Conservation (phyloP, 179 eudicot species). For the Corrigiola litoralis region DNA sequence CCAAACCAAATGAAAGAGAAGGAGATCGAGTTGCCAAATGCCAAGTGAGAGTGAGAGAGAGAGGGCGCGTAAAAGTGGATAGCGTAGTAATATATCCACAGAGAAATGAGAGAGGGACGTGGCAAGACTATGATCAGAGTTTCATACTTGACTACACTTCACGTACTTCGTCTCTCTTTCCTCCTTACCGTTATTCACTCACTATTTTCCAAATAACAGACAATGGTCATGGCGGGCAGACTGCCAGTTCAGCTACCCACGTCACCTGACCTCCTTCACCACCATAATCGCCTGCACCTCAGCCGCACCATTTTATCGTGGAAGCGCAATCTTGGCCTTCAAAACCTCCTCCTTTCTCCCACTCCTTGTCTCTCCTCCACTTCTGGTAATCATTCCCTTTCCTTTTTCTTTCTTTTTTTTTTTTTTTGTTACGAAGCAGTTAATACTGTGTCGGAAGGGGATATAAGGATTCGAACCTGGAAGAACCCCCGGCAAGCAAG, state of each 20-base stretch:
- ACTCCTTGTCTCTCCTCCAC: constrained; percentile 28
- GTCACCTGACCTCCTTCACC: constrained; percentile 32
- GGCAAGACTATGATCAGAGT: constrained; percentile 38
- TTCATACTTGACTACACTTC: constrained; percentile 8
- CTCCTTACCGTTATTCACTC: neutral
- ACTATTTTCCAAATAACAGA: neutral
- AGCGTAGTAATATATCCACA: constrained; percentile 33
- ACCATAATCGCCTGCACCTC: neutral
- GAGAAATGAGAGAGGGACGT: constrained; percentile 36
- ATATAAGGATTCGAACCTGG: no score
- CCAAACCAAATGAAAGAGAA: no score
- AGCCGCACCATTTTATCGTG: constrained; percentile 25
- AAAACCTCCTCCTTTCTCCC: constrained; percentile 24
- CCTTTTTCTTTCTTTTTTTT: neutral
- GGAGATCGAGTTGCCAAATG: no score
- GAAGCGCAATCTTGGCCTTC: constrained; percentile 36
- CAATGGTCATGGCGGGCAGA: constrained; percentile 42
- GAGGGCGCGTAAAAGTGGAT: no score
- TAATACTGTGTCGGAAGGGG: no score
- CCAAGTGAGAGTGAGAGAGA: neutral
- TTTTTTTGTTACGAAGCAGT: no score
- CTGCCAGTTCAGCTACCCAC: constrained; percentile 43
- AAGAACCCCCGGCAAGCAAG: no score
- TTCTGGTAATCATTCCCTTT: constrained; percentile 23
- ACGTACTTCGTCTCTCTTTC: constrained; percentile 14